phyloP scores from a whole-genome alignment of 805 yeast genomes.

The Kodamaea leandrae region DNA sequence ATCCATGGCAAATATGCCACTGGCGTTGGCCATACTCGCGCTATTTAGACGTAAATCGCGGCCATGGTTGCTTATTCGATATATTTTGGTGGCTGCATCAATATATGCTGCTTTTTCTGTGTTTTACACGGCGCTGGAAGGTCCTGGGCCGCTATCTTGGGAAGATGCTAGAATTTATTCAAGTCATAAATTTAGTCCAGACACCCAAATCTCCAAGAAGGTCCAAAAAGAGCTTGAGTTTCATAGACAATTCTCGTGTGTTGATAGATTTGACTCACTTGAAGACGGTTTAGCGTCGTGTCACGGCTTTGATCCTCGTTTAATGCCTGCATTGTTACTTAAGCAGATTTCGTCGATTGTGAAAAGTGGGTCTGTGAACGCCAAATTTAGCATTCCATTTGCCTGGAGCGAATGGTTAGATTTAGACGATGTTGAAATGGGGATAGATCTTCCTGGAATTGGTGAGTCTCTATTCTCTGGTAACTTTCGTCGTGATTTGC shows the following conservation, averaged over 20 bases:
- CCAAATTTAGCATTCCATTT: conserved; percentile 26
- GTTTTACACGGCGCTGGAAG: neutral
- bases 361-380: conserved; percentile 17
- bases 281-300: neutral
- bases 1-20: neutral
- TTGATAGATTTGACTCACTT: neutral
- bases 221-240: neutral
- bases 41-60: neutral
- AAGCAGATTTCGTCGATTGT: conserved; percentile 4
- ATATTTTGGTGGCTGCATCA: neutral
- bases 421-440: neutral
- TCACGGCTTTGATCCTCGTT: conserved; percentile 29
- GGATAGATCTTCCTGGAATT: no score
- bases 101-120: neutral
- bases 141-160: neutral
- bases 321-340: conserved; percentile 28
- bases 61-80: neutral
- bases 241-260: neutral
- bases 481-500: neutral
- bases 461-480: neutral
- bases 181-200: neutral
- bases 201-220: neutral
- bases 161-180: neutral
- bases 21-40: neutral
- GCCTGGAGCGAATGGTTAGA: conserved; percentile 29